Evolutionary conservation across 805 yeast genomes (phyloP).

Genomic region (Candida lessepsii): DNA sequence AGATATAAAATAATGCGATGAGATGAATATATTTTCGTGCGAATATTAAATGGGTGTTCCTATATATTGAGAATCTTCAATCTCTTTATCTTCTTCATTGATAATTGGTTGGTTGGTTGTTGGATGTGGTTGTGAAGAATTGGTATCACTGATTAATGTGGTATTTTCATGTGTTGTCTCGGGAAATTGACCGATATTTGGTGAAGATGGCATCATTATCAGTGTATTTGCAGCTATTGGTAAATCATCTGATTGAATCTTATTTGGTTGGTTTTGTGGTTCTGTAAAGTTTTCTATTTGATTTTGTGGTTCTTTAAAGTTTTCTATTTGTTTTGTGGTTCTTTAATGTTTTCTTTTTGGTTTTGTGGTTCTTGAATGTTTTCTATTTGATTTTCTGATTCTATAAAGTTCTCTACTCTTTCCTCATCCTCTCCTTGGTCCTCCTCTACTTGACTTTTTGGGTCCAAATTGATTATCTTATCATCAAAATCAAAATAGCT

Average conservation of each 20-base stretch:
- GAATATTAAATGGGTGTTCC: constrained; percentile 7
- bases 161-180: too few species aligned
- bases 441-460: too few species aligned
- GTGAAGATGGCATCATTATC: constrained; percentile 18
- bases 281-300: neutral
- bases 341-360: neutral
- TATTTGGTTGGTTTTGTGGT: neutral
- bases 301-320: neutral
- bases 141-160: constrained; percentile 3
- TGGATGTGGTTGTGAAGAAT: constrained; percentile 1
- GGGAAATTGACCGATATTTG: constrained; percentile 10
- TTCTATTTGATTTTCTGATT: neutral
- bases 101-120: too few species aligned
- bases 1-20: constrained; percentile 6
- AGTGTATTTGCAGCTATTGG: constrained; percentile 9
- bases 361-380: neutral
- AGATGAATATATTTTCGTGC: constrained; percentile 7
- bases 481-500: constrained; percentile 6
- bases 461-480: neutral
- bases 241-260: neutral
- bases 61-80: constrained; percentile 33
- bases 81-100: too few species aligned
- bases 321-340: too few species aligned
- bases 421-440: too few species aligned
- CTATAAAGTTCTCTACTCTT: neutral